Base-by-base conservation (phyloP, 2,329 filamentous ascomycete species). In the Arthrinium puccinioides region DNA sequence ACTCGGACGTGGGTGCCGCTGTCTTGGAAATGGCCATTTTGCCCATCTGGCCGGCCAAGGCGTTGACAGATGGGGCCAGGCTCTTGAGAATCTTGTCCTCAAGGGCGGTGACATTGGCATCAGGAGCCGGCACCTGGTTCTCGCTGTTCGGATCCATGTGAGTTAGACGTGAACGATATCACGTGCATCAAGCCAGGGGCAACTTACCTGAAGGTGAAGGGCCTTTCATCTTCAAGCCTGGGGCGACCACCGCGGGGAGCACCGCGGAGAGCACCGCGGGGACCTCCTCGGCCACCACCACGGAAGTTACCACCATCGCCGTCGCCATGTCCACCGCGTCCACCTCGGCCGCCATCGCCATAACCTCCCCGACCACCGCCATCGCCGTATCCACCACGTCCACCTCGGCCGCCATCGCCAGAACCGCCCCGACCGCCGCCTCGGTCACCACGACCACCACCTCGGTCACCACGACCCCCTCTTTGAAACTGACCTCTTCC, bases 21-120 rank as follows among this genome's bases (percentile, higher is more conserved):
- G 36, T 21, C 32, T 41, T 37, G 14, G 50, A 50, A 16, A 62
- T 20, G 4, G 56, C 43, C 18, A 67, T 48, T 26, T 58, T 55
- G 10, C 51, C 50, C 59, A 70, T 61, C 34, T 63, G 51, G 3
- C n/a, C n/a, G n/a, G n/a, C n/a, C n/a, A n/a, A n/a, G n/a, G n/a
- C n/a, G n/a, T n/a, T n/a, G n/a, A n/a, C n/a, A n/a, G n/a, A n/a
- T n/a, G n/a, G n/a, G n/a, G n/a, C n/a, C n/a, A 51, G 41, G 4
- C 55, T 46, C 16, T 62, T 47, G 23, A 70, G 42, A 4, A 70
- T 52, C 6, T 57, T 47, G 36, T 72, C 46, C 41, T 73, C 69
- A 0, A 72, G 56, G 15, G 59, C 50, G 9, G 52, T 54, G 9
- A 64, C 49, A 0, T 36, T 18, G 1, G 36, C 18, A n/a, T 62